Conservation (phyloP, 2,329 filamentous ascomycete genomes). For the Penicillium corylophilum region DNA sequence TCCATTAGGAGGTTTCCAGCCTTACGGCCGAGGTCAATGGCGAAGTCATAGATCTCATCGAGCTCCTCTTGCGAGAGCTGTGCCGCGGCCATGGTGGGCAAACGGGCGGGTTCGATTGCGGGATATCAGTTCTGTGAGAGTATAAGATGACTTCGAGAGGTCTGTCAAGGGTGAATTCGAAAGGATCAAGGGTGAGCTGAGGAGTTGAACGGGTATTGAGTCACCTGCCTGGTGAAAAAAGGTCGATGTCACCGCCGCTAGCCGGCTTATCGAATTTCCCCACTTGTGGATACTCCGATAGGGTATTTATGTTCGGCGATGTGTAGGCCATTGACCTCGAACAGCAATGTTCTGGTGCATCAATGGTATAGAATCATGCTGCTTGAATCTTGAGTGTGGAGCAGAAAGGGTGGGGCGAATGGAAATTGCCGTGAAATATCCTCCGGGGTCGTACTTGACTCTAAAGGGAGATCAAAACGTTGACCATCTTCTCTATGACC, state of each 20-base stretch:
- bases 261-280: conserved; percentile 18
- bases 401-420: too few species aligned
- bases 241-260: conserved; percentile 16
- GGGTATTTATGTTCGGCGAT: background rate
- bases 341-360: background rate
- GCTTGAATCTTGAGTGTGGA: too few species aligned
- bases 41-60: conserved; percentile 67
- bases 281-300: conserved; percentile 7
- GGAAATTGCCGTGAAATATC: too few species aligned
- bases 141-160: background rate
- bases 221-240: conserved; percentile 14
- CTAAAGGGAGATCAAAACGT: too few species aligned
- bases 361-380: too few species aligned
- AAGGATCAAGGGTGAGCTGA: background rate
- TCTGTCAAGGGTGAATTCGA: background rate
- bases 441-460: too few species aligned
- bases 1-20: conserved; percentile 67
- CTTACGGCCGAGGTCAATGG: conserved; percentile 67
- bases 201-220: conserved; percentile 1
- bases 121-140: background rate
- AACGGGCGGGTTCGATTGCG: too few species aligned
- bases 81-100: conserved; percentile 21
- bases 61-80: conserved; percentile 49
- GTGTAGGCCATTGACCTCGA: background rate
- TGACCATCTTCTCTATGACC: too few species aligned